A percentile compares a stretch with the other conserved stretches of the same genome.
Conservation (phyloP, 106 monocot genomes). For the Amphibolis antarctica region DNA sequence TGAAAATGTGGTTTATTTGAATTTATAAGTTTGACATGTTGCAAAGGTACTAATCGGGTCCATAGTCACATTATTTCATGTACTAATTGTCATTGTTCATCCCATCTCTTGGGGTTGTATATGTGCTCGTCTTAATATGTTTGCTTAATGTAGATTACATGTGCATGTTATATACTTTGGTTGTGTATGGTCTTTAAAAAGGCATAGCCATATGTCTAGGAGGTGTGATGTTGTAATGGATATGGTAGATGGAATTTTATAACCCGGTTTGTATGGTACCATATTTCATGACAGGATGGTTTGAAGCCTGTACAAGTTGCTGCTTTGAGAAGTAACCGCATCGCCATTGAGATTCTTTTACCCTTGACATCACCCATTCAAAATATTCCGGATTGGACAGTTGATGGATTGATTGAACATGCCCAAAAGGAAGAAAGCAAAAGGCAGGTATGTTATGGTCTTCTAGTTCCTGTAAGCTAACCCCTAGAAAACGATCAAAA, state of each 20-base stretch:
- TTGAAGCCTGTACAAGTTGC: slow-evolving; percentile 85
- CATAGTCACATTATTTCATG: too few species aligned
- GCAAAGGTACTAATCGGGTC: background rate
- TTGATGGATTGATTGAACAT: slow-evolving; percentile 58
- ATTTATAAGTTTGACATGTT: too few species aligned
- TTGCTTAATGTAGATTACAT: too few species aligned
- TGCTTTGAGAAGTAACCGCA: slow-evolving; percentile 57
- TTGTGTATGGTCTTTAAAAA: too few species aligned
- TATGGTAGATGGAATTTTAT: background rate
- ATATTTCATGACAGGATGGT: slow-evolving; percentile 46
- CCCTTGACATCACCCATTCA: slow-evolving; percentile 57
- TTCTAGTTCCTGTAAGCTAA: background rate
- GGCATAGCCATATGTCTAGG: too few species aligned
- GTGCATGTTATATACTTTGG: too few species aligned
- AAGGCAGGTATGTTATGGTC: slow-evolving; percentile 22
- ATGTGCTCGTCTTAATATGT: too few species aligned
- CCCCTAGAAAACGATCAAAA: too few species aligned
- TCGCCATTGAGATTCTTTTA: slow-evolving; percentile 61
- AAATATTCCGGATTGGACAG: slow-evolving; percentile 51
- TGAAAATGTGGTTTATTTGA: too few species aligned
- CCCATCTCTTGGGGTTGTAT: too few species aligned
- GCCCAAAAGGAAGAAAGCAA: slow-evolving; percentile 38
- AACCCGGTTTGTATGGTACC: background rate
- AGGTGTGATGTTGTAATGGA: too few species aligned
- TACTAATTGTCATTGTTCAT: too few species aligned